These are phyloP conservation scores for Coriolopsis trogii DNA, from an alignment of 1,284 basidiomycete genomes.

Conservation along the genomic window DNA sequence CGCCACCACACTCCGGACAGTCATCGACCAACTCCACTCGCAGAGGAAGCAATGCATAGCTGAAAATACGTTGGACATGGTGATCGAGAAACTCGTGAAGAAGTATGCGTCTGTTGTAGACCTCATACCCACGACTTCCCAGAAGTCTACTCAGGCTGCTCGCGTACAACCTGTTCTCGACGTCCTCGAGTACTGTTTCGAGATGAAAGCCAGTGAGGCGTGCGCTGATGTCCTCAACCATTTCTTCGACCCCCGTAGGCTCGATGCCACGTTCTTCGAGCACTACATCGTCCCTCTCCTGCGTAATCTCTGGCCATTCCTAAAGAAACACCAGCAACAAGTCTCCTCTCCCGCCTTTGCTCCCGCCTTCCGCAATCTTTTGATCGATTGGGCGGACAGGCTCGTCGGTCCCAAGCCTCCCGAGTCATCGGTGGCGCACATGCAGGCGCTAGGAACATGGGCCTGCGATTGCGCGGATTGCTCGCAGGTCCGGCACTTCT, in stretches of 20 bases:
- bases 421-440: background rate
- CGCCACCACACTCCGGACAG: background rate
- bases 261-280: slow-evolving; percentile 1
- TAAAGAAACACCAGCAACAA: background rate
- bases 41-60: background rate
- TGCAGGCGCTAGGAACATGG: slow-evolving; percentile 3
- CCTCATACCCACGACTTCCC: background rate
- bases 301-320: slow-evolving; percentile 3
- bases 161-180: background rate
- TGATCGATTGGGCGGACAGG: background rate
- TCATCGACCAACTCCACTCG: background rate
- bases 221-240: background rate
- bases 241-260: background rate
- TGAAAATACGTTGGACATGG: background rate
- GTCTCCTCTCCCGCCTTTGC: background rate
- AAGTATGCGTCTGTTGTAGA: background rate
- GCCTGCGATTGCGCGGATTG: slow-evolving; percentile 6
- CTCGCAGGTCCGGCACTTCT: background rate
- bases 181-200: background rate
- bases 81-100: background rate
- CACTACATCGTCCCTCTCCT: slow-evolving; percentile 10
- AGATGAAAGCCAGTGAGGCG: background rate
- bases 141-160: background rate
- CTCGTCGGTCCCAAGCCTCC: slow-evolving; percentile 4
- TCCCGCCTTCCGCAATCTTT: slow-evolving; percentile 1